Percentiles rank a stretch among this genome's conserved stretches.
These are phyloP conservation scores for Phytophthora sojae DNA, from an alignment of 352 stramenopile genomes.

Conservation along the genomic window DNA sequence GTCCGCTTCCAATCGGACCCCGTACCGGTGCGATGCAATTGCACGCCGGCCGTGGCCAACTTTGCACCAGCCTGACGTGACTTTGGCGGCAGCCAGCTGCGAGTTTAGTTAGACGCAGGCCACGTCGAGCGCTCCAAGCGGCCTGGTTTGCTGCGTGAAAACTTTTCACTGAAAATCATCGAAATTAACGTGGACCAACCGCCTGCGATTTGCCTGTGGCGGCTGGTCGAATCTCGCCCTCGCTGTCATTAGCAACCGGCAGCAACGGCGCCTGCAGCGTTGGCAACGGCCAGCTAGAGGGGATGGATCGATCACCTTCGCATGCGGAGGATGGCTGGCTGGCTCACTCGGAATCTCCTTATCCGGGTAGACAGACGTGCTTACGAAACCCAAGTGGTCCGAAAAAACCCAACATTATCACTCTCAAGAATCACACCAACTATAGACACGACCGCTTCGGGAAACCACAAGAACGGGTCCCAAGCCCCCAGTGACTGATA, in stretches of 20 bases:
- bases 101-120: conserved; percentile 1
- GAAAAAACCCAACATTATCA: neutral
- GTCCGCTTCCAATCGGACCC: conserved; percentile 9
- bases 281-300: conserved; percentile 7
- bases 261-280: conserved; percentile 4
- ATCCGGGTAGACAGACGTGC: too few species aligned
- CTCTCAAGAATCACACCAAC: neutral
- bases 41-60: too few species aligned
- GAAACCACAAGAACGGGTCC: neutral
- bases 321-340: too few species aligned
- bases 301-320: neutral
- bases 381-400: neutral
- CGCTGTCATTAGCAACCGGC: conserved; percentile 23
- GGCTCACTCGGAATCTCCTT: too few species aligned
- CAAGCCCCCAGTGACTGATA: neutral
- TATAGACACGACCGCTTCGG: too few species aligned
- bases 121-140: conserved; percentile 19
- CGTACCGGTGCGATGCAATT: neutral
- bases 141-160: conserved; percentile 10
- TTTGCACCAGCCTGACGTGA: neutral
- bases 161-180: too few species aligned
- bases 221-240: conserved; percentile 34
- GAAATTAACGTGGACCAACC: neutral
- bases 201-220: conserved; percentile 18
- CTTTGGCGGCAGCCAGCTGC: neutral